Percentiles rank a stretch among this genome's conserved stretches.
phyloP scores from a whole-genome alignment of 2,329 filamentous ascomycete species.

The Penicillium paneum region DNA sequence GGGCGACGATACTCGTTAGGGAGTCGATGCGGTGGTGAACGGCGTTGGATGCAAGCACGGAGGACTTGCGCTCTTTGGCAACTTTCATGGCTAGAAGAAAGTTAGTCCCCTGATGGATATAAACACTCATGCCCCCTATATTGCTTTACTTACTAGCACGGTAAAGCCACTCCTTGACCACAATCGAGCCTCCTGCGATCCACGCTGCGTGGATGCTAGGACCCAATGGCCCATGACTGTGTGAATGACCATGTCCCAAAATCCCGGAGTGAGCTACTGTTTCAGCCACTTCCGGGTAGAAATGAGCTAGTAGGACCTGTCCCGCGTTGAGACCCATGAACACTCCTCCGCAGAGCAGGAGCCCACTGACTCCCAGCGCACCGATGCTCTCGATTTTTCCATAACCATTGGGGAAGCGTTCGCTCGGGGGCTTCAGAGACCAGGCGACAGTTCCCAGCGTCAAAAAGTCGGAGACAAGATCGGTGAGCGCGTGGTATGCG shows the following conservation, averaged over 20 bases:
- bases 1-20: constrained; percentile 87
- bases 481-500: constrained; percentile 91
- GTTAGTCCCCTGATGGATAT: constrained; percentile 6
- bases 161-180: constrained; percentile 96
- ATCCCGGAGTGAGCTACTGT: constrained; percentile 40
- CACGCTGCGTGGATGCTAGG: constrained; percentile 93
- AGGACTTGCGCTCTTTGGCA: constrained; percentile 88
- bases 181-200: constrained; percentile 84
- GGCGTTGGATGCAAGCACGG: constrained; percentile 91
- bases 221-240: constrained; percentile 57
- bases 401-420: constrained; percentile 83
- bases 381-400: constrained; percentile 98
- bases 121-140: neutral
- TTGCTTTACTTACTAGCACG: constrained; percentile 73
- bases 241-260: constrained; percentile 57
- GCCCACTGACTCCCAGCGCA: constrained; percentile 85
- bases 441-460: constrained; percentile 92
- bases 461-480: constrained; percentile 90
- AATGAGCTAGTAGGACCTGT: constrained; percentile 67
- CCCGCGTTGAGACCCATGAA: constrained; percentile 85
- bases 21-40: constrained; percentile 96
- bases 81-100: constrained; percentile 77
- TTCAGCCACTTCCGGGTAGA: constrained; percentile 64
- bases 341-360: constrained; percentile 82
- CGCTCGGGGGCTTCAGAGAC: constrained; percentile 80